Evolutionary conservation across 352 stramenopile species (phyloP).

Genomic region (Blastocystis sp.): DNA sequence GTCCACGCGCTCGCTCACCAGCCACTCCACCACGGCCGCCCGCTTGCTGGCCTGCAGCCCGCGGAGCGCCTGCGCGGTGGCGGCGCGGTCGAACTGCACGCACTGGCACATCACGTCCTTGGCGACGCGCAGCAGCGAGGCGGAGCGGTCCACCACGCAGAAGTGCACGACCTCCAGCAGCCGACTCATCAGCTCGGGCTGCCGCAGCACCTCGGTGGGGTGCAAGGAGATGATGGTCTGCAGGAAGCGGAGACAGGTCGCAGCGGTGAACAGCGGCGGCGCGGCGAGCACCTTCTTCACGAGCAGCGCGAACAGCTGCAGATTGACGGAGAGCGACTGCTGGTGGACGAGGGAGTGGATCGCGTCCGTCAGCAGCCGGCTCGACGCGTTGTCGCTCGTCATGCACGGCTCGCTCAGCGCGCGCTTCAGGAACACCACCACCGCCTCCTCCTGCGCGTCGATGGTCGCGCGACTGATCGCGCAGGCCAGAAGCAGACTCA

Average conservation of each 20-base stretch:
- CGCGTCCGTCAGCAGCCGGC: background rate
- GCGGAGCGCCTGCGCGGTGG: background rate
- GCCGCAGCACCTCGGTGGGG: background rate
- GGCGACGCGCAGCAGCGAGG: background rate
- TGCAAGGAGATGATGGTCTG: background rate
- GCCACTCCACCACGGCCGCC: constrained; percentile 4
- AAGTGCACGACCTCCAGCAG: background rate
- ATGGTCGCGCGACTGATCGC: background rate
- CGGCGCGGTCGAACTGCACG: background rate
- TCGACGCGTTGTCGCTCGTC: constrained; percentile 34
- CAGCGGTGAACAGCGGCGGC: background rate
- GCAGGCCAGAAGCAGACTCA: constrained; percentile 8
- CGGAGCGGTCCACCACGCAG: background rate
- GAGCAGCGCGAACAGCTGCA: background rate
- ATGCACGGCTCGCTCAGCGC: constrained; percentile 19
- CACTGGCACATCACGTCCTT: background rate
- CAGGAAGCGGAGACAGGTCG: background rate
- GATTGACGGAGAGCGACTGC: background rate
- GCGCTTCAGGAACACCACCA: background rate
- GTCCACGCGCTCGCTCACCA: background rate
- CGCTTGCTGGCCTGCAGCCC: constrained; percentile 23
- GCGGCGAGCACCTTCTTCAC: background rate
- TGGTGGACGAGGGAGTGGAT: background rate
- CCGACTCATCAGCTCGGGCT: background rate
- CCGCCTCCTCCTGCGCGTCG: background rate